A percentile compares a stretch with the other conserved stretches of the same genome.
phyloP scores from a whole-genome alignment of 2,329 filamentous ascomycete genomes.

The Plenodomus tracheiphilus region DNA sequence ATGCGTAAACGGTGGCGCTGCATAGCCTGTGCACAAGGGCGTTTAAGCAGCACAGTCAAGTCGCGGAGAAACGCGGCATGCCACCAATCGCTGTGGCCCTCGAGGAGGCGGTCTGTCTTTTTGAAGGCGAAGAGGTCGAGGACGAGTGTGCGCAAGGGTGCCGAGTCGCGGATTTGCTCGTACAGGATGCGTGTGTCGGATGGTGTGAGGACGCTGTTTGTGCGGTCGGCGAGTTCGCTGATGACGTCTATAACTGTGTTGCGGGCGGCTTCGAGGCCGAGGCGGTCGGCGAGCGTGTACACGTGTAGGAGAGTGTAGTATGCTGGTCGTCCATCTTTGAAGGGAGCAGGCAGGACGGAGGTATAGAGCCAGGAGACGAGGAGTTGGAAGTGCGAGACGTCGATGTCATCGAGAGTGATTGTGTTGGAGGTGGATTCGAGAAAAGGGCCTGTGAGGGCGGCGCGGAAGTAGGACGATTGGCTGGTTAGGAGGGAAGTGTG shows the following conservation, averaged over 20 bases:
- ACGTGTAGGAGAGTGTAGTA: constrained; percentile 56
- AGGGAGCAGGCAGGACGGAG: constrained; percentile 45
- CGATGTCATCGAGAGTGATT: constrained; percentile 51
- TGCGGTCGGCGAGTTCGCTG: constrained; percentile 50
- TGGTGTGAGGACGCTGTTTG: constrained; percentile 55
- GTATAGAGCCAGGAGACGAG: constrained; percentile 58
- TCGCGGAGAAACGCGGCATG: constrained; percentile 54
- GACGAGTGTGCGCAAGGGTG: constrained; percentile 47
- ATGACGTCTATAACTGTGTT: constrained; percentile 52
- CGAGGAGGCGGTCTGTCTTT: constrained; percentile 54
- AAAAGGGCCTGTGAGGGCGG: constrained; percentile 53
- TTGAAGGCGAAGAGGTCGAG: constrained; percentile 58
- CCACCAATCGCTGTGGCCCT: constrained; percentile 52
- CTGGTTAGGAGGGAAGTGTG: constrained; percentile 54
- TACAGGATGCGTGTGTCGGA: constrained; percentile 54
- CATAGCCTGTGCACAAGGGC: constrained; percentile 49
- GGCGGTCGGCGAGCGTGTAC: constrained; percentile 51
- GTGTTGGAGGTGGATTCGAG: constrained; percentile 49
- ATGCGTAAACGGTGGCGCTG: constrained; percentile 47
- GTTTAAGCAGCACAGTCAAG: constrained; percentile 51
- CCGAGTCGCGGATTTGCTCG: constrained; percentile 45
- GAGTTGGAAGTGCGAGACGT: constrained; percentile 53
- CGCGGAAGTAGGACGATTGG: constrained; percentile 56
- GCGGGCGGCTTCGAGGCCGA: constrained; percentile 51
- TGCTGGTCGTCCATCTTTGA: constrained; percentile 52